These are phyloP conservation scores for Sugiyamaella floridensis DNA, from an alignment of 805 yeast species.

Conservation along the genomic window DNA sequence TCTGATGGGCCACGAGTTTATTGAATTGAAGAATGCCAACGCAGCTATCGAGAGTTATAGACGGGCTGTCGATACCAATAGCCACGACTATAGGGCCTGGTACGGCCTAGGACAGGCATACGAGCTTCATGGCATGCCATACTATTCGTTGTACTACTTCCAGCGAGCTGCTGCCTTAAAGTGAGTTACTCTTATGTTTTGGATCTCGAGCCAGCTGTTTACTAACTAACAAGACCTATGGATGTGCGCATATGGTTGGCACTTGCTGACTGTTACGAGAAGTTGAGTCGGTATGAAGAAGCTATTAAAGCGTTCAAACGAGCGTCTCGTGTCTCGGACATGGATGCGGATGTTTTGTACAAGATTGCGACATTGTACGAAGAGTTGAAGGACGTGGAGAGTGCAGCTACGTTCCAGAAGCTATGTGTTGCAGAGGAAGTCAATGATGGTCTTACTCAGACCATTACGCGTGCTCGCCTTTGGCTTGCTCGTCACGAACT, in stretches of 20 bases:
- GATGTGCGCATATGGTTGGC: slow-evolving; percentile 98
- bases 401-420: slow-evolving; percentile 57
- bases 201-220: background rate
- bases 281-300: slow-evolving; percentile 60
- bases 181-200: slow-evolving; percentile 1
- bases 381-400: slow-evolving; percentile 43
- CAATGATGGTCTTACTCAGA: slow-evolving; percentile 62
- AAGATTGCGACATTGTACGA: slow-evolving; percentile 65
- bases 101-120: slow-evolving; percentile 98
- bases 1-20: slow-evolving; percentile 97
- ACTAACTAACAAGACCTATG: slow-evolving; percentile 39
- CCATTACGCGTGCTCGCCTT: slow-evolving; percentile 69
- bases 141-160: slow-evolving; percentile 85
- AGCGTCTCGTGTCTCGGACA: slow-evolving; percentile 56
- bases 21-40: slow-evolving; percentile 90
- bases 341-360: slow-evolving; percentile 50
- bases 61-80: slow-evolving; percentile 83
- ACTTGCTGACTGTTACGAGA: slow-evolving; percentile 80
- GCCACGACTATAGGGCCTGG: slow-evolving; percentile 94
- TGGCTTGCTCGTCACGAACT: slow-evolving; percentile 78
- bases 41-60: slow-evolving; percentile 96
- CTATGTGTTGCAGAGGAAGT: slow-evolving; percentile 55
- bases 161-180: slow-evolving; percentile 84
- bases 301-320: slow-evolving; percentile 76
- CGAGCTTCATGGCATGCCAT: slow-evolving; percentile 91